Evolutionary conservation across 2,329 filamentous ascomycete species (phyloP).

Genomic region (Aspergillus caelatus): DNA sequence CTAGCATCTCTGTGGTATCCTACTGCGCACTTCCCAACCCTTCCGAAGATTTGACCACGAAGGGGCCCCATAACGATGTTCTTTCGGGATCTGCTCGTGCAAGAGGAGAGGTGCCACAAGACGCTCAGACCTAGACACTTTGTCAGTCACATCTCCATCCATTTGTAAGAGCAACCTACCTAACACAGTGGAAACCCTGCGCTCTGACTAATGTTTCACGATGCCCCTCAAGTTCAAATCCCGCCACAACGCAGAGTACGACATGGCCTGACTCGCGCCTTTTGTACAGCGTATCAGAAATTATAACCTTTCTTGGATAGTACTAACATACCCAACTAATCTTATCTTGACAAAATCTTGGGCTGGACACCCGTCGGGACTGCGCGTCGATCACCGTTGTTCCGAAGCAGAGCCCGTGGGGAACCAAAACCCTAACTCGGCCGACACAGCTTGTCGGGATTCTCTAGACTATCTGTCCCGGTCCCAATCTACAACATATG

Average conservation of each 20-base stretch:
- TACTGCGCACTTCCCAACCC: not conserved
- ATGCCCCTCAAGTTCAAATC: not conserved
- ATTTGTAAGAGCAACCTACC: not conserved
- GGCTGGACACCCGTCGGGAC: not conserved
- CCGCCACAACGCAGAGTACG: not conserved
- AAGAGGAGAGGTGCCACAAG: not conserved
- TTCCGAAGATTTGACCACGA: not conserved
- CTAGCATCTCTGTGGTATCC: not conserved
- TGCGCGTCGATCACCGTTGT: not conserved
- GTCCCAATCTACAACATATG: not conserved
- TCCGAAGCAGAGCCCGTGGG: slow-evolving; percentile 2
- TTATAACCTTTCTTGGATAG: no score
- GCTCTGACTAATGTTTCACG: not conserved
- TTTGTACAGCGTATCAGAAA: not conserved
- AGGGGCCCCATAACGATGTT: not conserved
- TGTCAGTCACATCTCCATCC: not conserved
- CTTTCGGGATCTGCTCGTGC: not conserved
- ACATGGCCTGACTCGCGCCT: slow-evolving; percentile 1
- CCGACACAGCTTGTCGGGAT: not conserved
- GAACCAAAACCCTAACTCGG: slow-evolving; percentile 1
- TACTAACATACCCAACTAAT: not conserved
- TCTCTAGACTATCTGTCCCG: not conserved
- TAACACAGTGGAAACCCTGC: not conserved
- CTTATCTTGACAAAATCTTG: not conserved
- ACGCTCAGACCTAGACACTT: not conserved